Percentiles rank a stretch among this genome's conserved stretches.
phyloP scores from a whole-genome alignment of 176 grass and related monocot genomes.

The Oryza punctata region DNA sequence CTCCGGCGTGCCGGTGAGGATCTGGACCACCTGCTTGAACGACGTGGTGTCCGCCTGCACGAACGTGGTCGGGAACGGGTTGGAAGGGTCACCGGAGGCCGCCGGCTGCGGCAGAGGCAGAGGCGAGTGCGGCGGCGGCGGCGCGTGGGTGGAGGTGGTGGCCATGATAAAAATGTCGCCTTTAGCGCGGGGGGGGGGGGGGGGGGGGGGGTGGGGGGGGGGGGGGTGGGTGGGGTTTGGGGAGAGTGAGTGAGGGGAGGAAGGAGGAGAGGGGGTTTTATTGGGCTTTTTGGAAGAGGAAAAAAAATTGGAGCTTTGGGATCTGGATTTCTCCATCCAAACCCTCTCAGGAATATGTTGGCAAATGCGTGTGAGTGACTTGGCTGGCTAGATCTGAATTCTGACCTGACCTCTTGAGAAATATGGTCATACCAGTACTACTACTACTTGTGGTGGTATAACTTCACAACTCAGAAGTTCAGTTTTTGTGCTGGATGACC shows the following conservation, averaged over 20 bases:
- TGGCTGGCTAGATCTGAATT: constrained; percentile 27
- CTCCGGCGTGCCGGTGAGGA: constrained; percentile 82
- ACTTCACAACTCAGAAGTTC: constrained; percentile 11
- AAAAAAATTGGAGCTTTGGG: constrained; percentile 47
- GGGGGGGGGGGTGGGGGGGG: too few species aligned
- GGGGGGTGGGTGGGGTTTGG: too few species aligned
- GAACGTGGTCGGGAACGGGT: constrained; percentile 64
- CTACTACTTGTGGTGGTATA: not conserved
- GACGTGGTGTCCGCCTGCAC: constrained; percentile 66
- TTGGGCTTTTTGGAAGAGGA: constrained; percentile 42
- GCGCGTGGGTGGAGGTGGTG: constrained; percentile 28
- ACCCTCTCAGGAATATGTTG: constrained; percentile 29
- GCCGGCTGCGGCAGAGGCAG: constrained; percentile 6
- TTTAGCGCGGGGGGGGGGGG: constrained; percentile 15
- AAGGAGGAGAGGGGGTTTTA: constrained; percentile 29
- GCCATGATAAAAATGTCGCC: constrained; percentile 63
- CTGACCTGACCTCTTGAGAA: not conserved
- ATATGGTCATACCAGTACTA: not conserved
- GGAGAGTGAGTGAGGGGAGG: not conserved
- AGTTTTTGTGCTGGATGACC: constrained; percentile 2
- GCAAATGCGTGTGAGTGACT: not conserved
- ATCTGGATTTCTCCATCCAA: constrained; percentile 60
- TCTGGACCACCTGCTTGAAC: constrained; percentile 84
- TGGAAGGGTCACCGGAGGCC: constrained; percentile 42
- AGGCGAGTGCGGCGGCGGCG: constrained; percentile 24